Evolutionary conservation across 768 basidiomycete species (phyloP).

Genomic region (Termitomyces sp.): DNA sequence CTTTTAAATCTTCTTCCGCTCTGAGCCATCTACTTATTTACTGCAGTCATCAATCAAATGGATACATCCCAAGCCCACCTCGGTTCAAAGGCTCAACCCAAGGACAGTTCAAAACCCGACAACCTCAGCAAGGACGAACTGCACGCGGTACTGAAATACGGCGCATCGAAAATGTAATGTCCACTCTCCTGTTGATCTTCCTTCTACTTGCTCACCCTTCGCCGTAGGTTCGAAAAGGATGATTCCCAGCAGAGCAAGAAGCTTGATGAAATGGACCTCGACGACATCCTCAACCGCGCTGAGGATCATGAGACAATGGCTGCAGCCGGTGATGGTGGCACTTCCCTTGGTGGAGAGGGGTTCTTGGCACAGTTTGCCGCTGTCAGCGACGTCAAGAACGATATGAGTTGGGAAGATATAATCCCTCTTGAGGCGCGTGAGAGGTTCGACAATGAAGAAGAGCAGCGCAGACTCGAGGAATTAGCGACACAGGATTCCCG

Average conservation of each 20-base stretch:
- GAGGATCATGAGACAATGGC: conserved; percentile 96
- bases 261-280: conserved; percentile 98
- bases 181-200: not conserved
- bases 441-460: conserved; percentile 79
- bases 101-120: conserved; percentile 72
- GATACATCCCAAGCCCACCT: conserved; percentile 98
- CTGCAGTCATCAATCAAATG: conserved; percentile 97
- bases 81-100: conserved; percentile 69
- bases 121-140: conserved; percentile 95
- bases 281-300: conserved; percentile 94
- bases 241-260: conserved; percentile 90
- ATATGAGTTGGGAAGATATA: conserved; percentile 99
- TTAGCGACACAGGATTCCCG: conserved; percentile 63
- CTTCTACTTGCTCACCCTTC: conserved; percentile 12
- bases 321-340: conserved; percentile 75
- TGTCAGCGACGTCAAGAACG: conserved; percentile 97
- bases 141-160: conserved; percentile 96
- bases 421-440: conserved; percentile 91
- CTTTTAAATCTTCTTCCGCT: conserved; percentile 2
- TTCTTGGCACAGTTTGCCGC: conserved; percentile 95
- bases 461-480: conserved; percentile 71
- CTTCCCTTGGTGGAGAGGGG: conserved; percentile 95
- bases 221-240: conserved; percentile 92
- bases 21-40: not conserved
- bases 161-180: conserved; percentile 91